phyloP scores from a whole-genome alignment of 2,329 filamentous ascomycete genomes.

The Beauveria asiatica region DNA sequence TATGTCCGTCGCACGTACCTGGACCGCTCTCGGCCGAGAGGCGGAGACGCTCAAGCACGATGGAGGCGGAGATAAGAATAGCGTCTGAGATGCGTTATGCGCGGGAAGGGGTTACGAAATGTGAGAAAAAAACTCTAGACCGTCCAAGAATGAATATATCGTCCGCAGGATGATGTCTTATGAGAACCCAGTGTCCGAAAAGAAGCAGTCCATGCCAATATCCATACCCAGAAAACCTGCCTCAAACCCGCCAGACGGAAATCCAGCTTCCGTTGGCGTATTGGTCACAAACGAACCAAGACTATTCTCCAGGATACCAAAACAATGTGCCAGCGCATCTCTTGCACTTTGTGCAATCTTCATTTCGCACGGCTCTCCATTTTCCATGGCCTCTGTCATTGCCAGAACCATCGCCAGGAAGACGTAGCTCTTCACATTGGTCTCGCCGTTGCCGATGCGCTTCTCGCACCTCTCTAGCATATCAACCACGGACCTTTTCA shows the following conservation, averaged over 20 bases:
- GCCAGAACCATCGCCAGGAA: conserved; percentile 31
- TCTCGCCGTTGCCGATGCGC: conserved; percentile 31
- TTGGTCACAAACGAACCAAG: neutral
- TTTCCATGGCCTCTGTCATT: conserved; percentile 29
- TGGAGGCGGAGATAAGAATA: neutral
- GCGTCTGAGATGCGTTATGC: neutral
- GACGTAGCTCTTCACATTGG: conserved; percentile 35
- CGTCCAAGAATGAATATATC: neutral
- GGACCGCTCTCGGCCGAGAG: conserved; percentile 4
- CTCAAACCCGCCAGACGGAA: neutral
- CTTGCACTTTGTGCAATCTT: conserved; percentile 24
- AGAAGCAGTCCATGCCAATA: conserved; percentile 7
- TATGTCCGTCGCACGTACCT: neutral
- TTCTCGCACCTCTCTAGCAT: conserved; percentile 17
- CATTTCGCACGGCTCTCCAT: conserved; percentile 14
- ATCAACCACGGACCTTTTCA: conserved; percentile 24
- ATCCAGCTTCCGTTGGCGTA: neutral
- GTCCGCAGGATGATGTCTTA: neutral
- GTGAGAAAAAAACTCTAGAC: neutral
- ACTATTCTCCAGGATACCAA: conserved; percentile 19
- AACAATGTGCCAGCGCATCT: conserved; percentile 25
- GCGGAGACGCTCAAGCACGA: neutral
- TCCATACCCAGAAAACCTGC: neutral
- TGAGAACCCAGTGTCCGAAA: neutral
- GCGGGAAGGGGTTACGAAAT: too few species aligned